A percentile compares a stretch with the other conserved stretches of the same genome.
Evolutionary conservation across 192 early-diverging fungal species (phyloP).

Genomic region (Thoreauomyces humboldtii): DNA sequence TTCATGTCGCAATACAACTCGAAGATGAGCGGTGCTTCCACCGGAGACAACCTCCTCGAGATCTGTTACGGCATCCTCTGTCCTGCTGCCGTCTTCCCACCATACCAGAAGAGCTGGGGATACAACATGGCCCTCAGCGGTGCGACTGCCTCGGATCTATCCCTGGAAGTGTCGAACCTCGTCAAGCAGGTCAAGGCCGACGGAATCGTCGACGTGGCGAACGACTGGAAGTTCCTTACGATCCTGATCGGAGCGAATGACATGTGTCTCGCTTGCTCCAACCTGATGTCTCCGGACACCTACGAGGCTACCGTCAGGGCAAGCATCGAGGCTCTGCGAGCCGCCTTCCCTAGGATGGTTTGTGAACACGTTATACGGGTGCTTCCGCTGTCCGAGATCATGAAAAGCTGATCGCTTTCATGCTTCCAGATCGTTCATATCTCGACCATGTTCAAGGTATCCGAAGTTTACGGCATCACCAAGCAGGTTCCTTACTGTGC

Average conservation of each 20-base stretch:
- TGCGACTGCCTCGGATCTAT: not conserved
- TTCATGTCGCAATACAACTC: not conserved
- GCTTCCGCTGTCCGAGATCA: too few relatives aligned
- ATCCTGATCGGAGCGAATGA: conserved; percentile 18
- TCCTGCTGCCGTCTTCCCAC: not conserved
- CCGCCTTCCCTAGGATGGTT: conserved; percentile 1
- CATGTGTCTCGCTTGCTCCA: conserved; percentile 3
- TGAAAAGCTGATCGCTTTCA: too few relatives aligned
- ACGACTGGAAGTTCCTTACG: conserved; percentile 17
- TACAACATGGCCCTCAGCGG: conserved; percentile 7
- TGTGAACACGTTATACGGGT: too few relatives aligned
- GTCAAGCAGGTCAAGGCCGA: not conserved
- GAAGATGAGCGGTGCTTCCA: not conserved
- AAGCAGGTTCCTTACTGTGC: not conserved
- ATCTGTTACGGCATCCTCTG: conserved; percentile 4
- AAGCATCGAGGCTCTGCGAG: not conserved
- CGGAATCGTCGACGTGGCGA: not conserved
- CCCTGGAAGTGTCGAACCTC: not conserved
- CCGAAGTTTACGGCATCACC: not conserved
- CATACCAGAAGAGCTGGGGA: not conserved
- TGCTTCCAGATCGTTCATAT: not conserved
- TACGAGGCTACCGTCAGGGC: not conserved
- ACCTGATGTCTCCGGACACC: not conserved
- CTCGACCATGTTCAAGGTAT: conserved; percentile 12
- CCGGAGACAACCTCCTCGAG: not conserved